Conservation (phyloP, 805 yeast species). For the Barnettozyma vustinii region DNA sequence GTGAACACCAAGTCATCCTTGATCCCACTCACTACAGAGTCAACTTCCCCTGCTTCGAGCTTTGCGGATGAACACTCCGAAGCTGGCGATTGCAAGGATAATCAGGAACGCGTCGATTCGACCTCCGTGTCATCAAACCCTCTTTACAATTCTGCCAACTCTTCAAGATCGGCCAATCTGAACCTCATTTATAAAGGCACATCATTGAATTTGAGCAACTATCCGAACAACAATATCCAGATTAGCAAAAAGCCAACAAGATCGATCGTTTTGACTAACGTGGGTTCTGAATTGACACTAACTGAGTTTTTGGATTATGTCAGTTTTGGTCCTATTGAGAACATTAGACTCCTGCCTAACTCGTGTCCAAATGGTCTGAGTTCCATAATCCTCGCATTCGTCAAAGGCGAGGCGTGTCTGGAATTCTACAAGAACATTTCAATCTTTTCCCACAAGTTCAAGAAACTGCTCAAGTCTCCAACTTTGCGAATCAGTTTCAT, state of each 20-base stretch:
- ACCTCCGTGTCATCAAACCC: constrained; percentile 6
- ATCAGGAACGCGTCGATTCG: constrained; percentile 1
- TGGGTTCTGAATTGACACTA: constrained; percentile 16
- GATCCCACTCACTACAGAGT: background rate
- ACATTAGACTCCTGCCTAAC: constrained; percentile 37
- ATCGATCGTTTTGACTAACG: constrained; percentile 20
- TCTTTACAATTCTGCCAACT: constrained; percentile 2
- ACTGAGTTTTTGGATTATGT: constrained; percentile 38
- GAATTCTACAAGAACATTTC: constrained; percentile 33
- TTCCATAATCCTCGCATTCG: constrained; percentile 19
- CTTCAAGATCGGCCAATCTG: constrained; percentile 10
- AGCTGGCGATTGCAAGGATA: background rate
- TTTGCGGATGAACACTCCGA: constrained; percentile 7
- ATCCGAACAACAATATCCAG: constrained; percentile 8
- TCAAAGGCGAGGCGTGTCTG: constrained; percentile 31
- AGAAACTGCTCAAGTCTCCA: constrained; percentile 34
- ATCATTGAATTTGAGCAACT: background rate
- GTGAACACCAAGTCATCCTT: constrained; percentile 1
- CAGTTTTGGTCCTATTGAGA: constrained; percentile 59
- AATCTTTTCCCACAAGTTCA: constrained; percentile 32
- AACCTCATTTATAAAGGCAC: background rate
- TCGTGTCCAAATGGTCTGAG: constrained; percentile 22
- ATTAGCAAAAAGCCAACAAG: constrained; percentile 21
- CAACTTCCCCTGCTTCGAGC: constrained; percentile 8
- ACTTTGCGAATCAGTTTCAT: constrained; percentile 32